Conservation (phyloP, 2,329 filamentous ascomycete genomes). For the Davidsoniella eucalypti region DNA sequence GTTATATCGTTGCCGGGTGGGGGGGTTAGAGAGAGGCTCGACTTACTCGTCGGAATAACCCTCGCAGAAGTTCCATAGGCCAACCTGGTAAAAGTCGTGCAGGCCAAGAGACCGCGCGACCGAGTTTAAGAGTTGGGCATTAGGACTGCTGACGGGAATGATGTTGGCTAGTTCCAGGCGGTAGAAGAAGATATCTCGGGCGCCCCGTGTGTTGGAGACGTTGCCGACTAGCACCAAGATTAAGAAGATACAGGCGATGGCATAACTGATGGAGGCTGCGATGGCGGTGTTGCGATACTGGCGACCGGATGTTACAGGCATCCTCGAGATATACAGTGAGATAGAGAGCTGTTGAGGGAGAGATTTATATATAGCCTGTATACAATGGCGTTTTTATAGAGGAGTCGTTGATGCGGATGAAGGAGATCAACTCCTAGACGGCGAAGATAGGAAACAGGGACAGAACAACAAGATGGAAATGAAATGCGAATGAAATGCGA, state of each 20-base stretch:
- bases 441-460: background rate
- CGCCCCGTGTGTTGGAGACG: constrained; percentile 41
- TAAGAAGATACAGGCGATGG: constrained; percentile 61
- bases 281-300: constrained; percentile 41
- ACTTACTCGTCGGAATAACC: constrained; percentile 52
- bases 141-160: constrained; percentile 55
- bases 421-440: background rate
- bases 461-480: background rate
- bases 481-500: too few relatives aligned
- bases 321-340: background rate
- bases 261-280: constrained; percentile 51
- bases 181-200: constrained; percentile 66
- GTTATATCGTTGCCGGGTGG: background rate
- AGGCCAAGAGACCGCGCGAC: constrained; percentile 74
- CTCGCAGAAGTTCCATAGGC: constrained; percentile 84
- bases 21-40: background rate
- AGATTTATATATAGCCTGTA: too few relatives aligned
- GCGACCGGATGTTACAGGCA: constrained; percentile 9
- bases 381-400: background rate
- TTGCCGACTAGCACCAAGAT: constrained; percentile 68
- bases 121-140: constrained; percentile 64
- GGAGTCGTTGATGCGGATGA: background rate
- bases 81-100: constrained; percentile 88
- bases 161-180: constrained; percentile 70
- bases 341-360: background rate